Percentiles rank a stretch among this genome's conserved stretches.
phyloP scores from a whole-genome alignment of 169 alveolate species.

The Eimeria maxima region DNA sequence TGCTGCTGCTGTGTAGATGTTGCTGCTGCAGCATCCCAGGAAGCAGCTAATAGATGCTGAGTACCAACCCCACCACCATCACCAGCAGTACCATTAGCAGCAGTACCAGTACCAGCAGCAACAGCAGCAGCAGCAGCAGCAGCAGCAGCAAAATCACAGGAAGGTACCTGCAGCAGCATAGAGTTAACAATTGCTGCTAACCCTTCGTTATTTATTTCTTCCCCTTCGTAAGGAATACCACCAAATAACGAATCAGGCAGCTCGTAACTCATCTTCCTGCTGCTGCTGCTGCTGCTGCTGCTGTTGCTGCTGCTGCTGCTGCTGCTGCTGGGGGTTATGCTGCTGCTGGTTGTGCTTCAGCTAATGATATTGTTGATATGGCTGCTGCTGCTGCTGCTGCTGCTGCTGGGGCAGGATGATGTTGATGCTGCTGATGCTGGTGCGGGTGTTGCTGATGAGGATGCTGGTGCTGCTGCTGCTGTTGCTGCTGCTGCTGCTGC shows the following conservation, averaged over 20 bases:
- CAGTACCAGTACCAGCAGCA: background rate
- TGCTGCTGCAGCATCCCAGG: background rate
- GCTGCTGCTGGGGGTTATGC: background rate
- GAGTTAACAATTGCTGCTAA: conserved; percentile 18
- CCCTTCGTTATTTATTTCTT: background rate
- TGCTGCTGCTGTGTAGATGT: conserved; percentile 2
- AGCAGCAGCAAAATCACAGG: background rate
- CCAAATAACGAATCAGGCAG: background rate
- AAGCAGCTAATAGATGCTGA: too few species aligned
- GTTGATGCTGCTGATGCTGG: too few species aligned
- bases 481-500: conserved; percentile 75
- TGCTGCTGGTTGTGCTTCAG: too few species aligned
- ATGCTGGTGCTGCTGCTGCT: background rate
- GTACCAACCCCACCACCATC: too few species aligned
- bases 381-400: too few species aligned
- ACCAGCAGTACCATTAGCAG: too few species aligned
- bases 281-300: conserved; percentile 59
- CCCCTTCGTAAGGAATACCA: background rate
- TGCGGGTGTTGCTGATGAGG: background rate
- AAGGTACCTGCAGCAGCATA: conserved; percentile 31
- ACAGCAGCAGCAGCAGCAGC: background rate
- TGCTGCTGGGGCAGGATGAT: too few species aligned
- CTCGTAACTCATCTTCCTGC: conserved; percentile 54
- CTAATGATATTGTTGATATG: too few species aligned
- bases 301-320: conserved; percentile 26